Percentiles rank a stretch among this genome's conserved stretches.
Conservation (phyloP, 2,329 filamentous ascomycete genomes). For the Fusarium acutatum region DNA sequence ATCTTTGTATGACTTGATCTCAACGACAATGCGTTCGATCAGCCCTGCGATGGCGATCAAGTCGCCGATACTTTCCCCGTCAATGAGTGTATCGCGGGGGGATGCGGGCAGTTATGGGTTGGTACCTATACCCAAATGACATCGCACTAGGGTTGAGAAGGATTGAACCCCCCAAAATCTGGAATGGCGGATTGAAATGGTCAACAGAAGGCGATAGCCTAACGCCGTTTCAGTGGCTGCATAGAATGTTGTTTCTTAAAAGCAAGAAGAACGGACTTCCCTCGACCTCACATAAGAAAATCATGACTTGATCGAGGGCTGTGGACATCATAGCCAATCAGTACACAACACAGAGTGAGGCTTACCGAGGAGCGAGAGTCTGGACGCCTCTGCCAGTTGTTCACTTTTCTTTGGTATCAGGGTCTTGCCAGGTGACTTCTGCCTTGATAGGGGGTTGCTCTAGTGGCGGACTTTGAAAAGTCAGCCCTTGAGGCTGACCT, state of each 20-base stretch:
- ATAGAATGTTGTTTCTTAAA: neutral
- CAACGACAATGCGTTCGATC: neutral
- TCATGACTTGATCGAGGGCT: neutral
- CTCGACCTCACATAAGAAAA: neutral
- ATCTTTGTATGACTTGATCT: neutral
- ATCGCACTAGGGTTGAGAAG: neutral
- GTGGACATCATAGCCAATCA: neutral
- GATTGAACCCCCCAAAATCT: neutral
- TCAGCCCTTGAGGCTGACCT: neutral
- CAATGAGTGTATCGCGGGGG: no score
- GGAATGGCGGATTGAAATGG: neutral
- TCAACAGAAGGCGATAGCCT: accelerated
- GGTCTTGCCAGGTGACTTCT: neutral
- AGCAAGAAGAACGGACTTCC: neutral
- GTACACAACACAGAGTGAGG: neutral
- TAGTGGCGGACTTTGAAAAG: accelerated
- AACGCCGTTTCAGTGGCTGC: neutral
- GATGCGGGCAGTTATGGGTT: neutral
- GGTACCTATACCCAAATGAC: neutral
- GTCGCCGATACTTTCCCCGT: neutral
- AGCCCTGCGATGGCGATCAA: neutral
- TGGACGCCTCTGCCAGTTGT: neutral
- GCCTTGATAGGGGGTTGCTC: neutral
- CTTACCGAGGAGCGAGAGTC: neutral
- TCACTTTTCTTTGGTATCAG: neutral